Base-by-base conservation (phyloP, 352 stramenopile species). In the Phytophthora tubulina region DNA sequence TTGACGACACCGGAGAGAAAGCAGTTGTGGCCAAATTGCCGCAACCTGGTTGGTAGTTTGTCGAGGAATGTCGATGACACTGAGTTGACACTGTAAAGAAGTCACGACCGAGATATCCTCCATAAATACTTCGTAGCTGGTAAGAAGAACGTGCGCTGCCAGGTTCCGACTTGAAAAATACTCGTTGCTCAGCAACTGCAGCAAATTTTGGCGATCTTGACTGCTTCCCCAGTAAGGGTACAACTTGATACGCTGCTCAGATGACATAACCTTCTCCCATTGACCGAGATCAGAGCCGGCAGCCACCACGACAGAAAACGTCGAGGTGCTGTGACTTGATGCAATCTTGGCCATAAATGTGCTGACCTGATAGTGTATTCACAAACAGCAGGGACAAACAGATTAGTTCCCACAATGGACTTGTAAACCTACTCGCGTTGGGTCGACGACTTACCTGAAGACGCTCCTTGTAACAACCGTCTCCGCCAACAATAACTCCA, bases 1-100 rank as follows among this genome's bases (percentile, higher is more conserved):
- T 64, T 94, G 88, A 10, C 86, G 88, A 63, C 85, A 90, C 53
- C 75, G 79, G 27, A 94, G 63, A 17, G 78, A 79, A 32, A 96
- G 62, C 1, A 94, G 27, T 33, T 76, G 61, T 62, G 68, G 51
- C 87, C 85, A 93, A 55, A 89, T 76, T 4, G 64, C 11, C 15
- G 77, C 56, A 38, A 80, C 60, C 17, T 75, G 41, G 6, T 88
- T 62, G 7, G 49, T 60, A 21, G 51, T 48, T 36, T 57, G 45
- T 36, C 63, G 53, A 27, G 76, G 76, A 13, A 86, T 71, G 52
- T 92, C 85, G 60, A 90, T 76, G 13, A 88, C 46, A 36, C 64
- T 72, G 31, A 86, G 39, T 14, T 86, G 82, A 48, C 81, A 89
- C 53, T 86, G 82, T 9, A 89, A 51, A 31, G 64, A 74, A 49